These are phyloP conservation scores for Pulveroboletus sp. DNA, from an alignment of 1,284 basidiomycete genomes.

Conservation along the genomic window DNA sequence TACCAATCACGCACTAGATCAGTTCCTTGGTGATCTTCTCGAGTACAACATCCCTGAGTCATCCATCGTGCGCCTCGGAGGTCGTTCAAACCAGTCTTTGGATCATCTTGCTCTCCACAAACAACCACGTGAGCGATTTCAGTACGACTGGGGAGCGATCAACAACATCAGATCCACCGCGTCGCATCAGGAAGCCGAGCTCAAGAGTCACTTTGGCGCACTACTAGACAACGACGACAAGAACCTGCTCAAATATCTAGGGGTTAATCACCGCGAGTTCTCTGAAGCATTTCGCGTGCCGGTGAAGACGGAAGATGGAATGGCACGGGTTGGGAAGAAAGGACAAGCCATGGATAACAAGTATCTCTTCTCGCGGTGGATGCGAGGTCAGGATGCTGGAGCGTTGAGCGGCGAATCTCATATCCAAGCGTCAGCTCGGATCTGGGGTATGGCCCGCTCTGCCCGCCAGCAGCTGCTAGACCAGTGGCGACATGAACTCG, in stretches of 20 bases:
- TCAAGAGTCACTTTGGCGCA: constrained; percentile 17
- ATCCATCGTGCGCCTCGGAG: constrained; percentile 55
- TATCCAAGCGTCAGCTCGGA: constrained; percentile 31
- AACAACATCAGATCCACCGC: constrained; percentile 32
- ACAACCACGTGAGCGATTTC: constrained; percentile 20
- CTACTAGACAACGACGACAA: not conserved
- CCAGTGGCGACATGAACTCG: constrained; percentile 44
- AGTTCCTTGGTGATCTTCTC: constrained; percentile 60
- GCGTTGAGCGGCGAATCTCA: constrained; percentile 36
- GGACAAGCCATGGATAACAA: constrained; percentile 33
- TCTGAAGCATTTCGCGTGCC: constrained; percentile 52
- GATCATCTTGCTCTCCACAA: constrained; percentile 44
- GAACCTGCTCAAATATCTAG: constrained; percentile 33
- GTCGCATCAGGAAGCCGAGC: constrained; percentile 24
- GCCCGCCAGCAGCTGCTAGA: constrained; percentile 37
- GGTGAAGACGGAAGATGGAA: constrained; percentile 39
- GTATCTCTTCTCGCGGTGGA: constrained; percentile 54
- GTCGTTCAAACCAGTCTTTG: constrained; percentile 49
- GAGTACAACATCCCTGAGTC: constrained; percentile 50
- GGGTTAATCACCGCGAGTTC: constrained; percentile 43
- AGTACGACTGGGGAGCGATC: constrained; percentile 42
- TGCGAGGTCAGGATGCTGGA: constrained; percentile 44
- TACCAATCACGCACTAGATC: constrained; percentile 68
- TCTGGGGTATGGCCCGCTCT: constrained; percentile 48
- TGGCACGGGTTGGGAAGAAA: constrained; percentile 45